Conservation (phyloP, 1,284 basidiomycete genomes). For the Phenoliferia sp. region DNA sequence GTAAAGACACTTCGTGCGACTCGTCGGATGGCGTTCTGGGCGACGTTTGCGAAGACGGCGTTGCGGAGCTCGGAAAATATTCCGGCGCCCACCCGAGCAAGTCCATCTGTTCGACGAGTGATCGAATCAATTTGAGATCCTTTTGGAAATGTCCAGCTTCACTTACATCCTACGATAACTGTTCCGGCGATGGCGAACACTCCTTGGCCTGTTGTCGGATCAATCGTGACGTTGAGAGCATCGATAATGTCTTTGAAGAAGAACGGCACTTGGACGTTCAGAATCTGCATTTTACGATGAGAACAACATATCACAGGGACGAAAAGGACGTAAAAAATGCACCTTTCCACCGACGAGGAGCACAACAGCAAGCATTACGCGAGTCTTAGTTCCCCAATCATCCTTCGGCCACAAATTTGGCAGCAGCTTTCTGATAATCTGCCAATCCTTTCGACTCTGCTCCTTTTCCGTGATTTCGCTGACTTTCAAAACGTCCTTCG, state of each 20-base stretch:
- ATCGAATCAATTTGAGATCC: not conserved
- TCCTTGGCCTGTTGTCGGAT: constrained; percentile 55
- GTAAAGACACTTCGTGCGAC: constrained; percentile 91
- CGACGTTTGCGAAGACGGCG: constrained; percentile 92
- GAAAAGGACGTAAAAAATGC: constrained; percentile 6
- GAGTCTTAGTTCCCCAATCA: constrained; percentile 52
- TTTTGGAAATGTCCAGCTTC: constrained; percentile 41
- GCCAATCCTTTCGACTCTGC: constrained; percentile 29
- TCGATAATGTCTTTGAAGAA: constrained; percentile 93
- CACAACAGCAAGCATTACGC: constrained; percentile 77
- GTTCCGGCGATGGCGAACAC: constrained; percentile 89
- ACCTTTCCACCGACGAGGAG: constrained; percentile 86
- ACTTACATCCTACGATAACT: constrained; percentile 87
- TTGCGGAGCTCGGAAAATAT: constrained; percentile 89
- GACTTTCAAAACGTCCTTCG: constrained; percentile 15
- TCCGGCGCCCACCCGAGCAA: constrained; percentile 81
- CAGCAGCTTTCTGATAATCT: constrained; percentile 52
- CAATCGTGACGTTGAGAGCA: constrained; percentile 75
- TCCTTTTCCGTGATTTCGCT: constrained; percentile 20
- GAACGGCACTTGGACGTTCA: constrained; percentile 96
- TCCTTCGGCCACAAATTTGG: constrained; percentile 56
- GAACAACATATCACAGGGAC: not conserved
- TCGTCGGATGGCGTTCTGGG: constrained; percentile 87
- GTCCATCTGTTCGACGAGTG: constrained; percentile 61
- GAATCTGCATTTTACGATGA: constrained; percentile 50